These are phyloP conservation scores for Corymbia calophylla DNA, from an alignment of 441 rosid genomes.

Conservation along the genomic window DNA sequence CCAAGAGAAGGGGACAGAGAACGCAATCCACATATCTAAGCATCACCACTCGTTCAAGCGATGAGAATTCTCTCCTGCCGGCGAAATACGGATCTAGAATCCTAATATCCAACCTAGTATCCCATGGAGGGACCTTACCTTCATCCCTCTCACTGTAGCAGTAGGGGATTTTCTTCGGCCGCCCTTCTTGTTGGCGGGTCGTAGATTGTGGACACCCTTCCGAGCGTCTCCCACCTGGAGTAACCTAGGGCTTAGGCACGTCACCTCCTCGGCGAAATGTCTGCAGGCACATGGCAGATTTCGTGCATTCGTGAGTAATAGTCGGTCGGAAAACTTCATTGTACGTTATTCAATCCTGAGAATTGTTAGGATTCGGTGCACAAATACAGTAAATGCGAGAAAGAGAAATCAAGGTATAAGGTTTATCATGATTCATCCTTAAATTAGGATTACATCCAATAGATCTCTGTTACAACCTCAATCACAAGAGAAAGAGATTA, in stretches of 20 bases:
- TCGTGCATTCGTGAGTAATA: not conserved
- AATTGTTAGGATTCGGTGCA: not conserved
- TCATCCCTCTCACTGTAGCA: not conserved
- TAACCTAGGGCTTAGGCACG: not conserved
- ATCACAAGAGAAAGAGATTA: too few species aligned
- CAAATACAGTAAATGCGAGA: fast-evolving
- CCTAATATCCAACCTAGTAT: not conserved
- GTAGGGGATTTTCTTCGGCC: not conserved
- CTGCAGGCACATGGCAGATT: not conserved
- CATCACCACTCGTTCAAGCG: too few species aligned
- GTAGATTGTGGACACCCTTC: not conserved
- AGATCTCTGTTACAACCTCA: too few species aligned
- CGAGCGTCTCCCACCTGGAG: not conserved
- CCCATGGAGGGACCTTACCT: not conserved
- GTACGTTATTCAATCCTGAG: not conserved
- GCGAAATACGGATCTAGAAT: not conserved
- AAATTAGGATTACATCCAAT: too few species aligned
- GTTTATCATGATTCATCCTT: too few species aligned
- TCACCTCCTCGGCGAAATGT: not conserved
- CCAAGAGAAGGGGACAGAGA: not conserved
- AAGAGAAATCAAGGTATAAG: too few species aligned
- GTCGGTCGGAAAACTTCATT: not conserved
- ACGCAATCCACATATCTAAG: too few species aligned
- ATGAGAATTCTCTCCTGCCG: too few species aligned
- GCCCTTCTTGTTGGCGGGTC: not conserved